Conservation (phyloP, 2,329 filamentous ascomycete species). For the Pseudomassariella vexata region DNA sequence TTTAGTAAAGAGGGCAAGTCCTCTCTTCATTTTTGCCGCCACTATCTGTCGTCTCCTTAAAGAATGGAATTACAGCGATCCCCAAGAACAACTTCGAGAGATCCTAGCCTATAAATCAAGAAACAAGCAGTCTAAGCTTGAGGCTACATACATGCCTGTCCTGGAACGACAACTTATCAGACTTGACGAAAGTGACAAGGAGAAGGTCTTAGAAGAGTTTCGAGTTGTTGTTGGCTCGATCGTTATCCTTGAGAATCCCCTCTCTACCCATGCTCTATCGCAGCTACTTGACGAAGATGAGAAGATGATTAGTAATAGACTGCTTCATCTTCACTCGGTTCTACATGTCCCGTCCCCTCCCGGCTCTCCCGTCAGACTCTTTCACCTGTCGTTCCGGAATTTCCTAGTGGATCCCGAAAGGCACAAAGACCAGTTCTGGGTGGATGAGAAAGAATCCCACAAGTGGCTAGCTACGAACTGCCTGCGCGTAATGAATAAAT, state of each 20-base stretch:
- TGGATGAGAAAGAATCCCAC: conserved; percentile 2
- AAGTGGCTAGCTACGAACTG: not conserved
- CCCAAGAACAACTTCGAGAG: not conserved
- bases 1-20: conserved; percentile 17
- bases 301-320: not conserved
- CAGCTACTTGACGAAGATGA: not conserved
- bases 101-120: not conserved
- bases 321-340: conserved; percentile 21
- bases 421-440: conserved; percentile 1
- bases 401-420: conserved; percentile 24
- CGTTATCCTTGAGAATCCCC: not conserved
- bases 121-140: not conserved
- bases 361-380: conserved; percentile 18
- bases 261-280: not conserved
- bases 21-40: conserved; percentile 29
- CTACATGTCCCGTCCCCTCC: conserved; percentile 20
- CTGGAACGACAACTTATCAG: too few species aligned
- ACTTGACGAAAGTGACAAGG: too few species aligned
- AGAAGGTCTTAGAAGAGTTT: too few species aligned
- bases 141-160: too few species aligned
- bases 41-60: conserved; percentile 23
- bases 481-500: not conserved
- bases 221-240: not conserved
- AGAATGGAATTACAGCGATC: conserved; percentile 4
- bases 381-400: conserved; percentile 31